phyloP scores from a whole-genome alignment of 1,284 basidiomycete species.

The Trichosporon coremiiforme region DNA sequence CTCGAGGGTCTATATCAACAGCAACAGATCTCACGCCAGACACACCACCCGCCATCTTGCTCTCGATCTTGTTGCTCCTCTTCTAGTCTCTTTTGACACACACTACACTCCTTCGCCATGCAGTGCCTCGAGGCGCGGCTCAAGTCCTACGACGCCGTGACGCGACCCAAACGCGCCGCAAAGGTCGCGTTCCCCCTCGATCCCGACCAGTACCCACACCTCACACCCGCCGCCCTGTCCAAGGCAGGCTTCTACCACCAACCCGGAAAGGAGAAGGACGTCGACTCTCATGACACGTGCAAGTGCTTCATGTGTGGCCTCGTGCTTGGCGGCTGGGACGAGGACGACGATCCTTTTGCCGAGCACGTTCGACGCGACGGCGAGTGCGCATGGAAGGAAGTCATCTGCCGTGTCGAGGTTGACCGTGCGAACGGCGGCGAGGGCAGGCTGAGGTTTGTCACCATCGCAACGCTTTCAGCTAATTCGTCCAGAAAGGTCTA shows the following conservation, averaged over 20 bases:
- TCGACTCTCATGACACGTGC: constrained; percentile 40
- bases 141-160: constrained; percentile 40
- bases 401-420: constrained; percentile 66
- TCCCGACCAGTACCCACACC: constrained; percentile 53
- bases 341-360: constrained; percentile 74
- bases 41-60: background rate
- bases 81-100: background rate
- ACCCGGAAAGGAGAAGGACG: constrained; percentile 30
- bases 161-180: constrained; percentile 38
- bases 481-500: constrained; percentile 64
- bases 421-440: constrained; percentile 34
- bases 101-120: constrained; percentile 35
- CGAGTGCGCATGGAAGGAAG: constrained; percentile 74
- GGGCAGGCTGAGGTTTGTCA: constrained; percentile 26
- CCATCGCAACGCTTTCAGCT: background rate
- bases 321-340: constrained; percentile 74
- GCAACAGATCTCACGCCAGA: background rate
- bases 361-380: constrained; percentile 69
- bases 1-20: background rate
- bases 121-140: constrained; percentile 45
- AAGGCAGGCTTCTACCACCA: constrained; percentile 77
- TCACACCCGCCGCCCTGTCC: constrained; percentile 70
- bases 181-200: constrained; percentile 50
- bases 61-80: background rate
- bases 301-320: constrained; percentile 76